Evolutionary conservation across 768 basidiomycete genomes (phyloP).

Genomic region (Tremella yokohamensis): DNA sequence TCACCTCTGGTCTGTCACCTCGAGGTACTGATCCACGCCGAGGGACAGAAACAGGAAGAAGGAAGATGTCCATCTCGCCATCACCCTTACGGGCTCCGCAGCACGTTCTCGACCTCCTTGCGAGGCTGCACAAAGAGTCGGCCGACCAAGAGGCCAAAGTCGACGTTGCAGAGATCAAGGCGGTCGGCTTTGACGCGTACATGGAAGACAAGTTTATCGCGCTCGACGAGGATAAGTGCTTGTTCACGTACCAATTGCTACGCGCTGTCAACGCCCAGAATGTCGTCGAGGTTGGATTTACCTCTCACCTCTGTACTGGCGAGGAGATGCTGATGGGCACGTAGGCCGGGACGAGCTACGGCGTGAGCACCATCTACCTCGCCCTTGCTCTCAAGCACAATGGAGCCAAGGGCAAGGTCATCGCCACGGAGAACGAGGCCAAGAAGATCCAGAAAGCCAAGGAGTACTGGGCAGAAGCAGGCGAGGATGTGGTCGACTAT

Average conservation of each 20-base stretch:
- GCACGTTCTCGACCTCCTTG: constrained; percentile 17
- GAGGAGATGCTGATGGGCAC: background rate
- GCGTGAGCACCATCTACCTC: constrained; percentile 35
- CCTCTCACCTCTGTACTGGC: background rate
- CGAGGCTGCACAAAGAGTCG: constrained; percentile 15
- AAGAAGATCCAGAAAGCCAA: constrained; percentile 18
- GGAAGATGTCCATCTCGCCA: no score
- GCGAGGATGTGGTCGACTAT: constrained; percentile 5
- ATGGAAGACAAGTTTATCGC: constrained; percentile 32
- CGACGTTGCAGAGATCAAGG: constrained; percentile 7
- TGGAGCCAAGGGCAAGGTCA: constrained; percentile 16
- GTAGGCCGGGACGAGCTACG: constrained; percentile 32
- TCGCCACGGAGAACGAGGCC: constrained; percentile 32
- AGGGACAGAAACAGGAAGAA: no score
- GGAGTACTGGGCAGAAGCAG: constrained; percentile 20
- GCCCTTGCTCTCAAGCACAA: constrained; percentile 22
- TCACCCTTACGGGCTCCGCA: constrained; percentile 10
- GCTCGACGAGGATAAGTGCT: constrained; percentile 30
- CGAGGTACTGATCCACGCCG: no score
- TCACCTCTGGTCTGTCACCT: no score
- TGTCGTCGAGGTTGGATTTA: constrained; percentile 30
- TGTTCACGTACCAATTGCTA: constrained; percentile 24
- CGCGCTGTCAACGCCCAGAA: constrained; percentile 21
- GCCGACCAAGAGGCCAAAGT: constrained; percentile 17
- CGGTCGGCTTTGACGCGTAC: constrained; percentile 11